These are phyloP conservation scores for Gaultheria prostrata DNA, from an alignment of 148 eudicot genomes.

Conservation along the genomic window DNA sequence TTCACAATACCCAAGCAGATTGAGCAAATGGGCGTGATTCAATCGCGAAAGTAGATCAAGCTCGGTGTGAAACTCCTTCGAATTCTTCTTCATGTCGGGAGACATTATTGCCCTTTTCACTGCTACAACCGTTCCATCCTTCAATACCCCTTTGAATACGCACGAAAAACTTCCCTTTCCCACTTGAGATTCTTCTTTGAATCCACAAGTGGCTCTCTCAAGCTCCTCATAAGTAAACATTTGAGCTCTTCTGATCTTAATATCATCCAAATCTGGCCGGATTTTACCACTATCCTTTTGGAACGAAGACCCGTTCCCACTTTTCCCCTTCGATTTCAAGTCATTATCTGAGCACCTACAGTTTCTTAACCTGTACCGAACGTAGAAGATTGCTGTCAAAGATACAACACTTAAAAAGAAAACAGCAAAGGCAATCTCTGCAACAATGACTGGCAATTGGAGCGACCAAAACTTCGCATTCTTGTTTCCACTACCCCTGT, in stretches of 20 bases:
- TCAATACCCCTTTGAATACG: slow-evolving; percentile 79
- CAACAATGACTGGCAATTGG: slow-evolving; percentile 62
- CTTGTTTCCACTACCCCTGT: slow-evolving; percentile 24
- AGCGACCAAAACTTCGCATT: slow-evolving; percentile 62
- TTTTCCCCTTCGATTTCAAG: slow-evolving; percentile 31
- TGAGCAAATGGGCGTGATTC: slow-evolving; percentile 89
- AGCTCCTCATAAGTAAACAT: slow-evolving; percentile 75
- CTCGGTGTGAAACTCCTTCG: slow-evolving; percentile 84
- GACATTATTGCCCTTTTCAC: slow-evolving; percentile 85
- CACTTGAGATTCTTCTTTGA: slow-evolving; percentile 75
- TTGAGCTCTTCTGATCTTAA: slow-evolving; percentile 66
- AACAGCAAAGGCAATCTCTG: slow-evolving; percentile 67
- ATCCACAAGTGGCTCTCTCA: slow-evolving; percentile 68
- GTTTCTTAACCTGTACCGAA: slow-evolving; percentile 66
- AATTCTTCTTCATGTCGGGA: slow-evolving; percentile 71
- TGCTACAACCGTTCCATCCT: slow-evolving; percentile 75
- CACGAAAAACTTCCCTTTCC: slow-evolving; percentile 97
- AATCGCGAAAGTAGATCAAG: slow-evolving; percentile 77
- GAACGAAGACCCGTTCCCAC: slow-evolving; percentile 30
- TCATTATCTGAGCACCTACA: slow-evolving; percentile 54
- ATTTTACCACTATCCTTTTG: slow-evolving; percentile 44
- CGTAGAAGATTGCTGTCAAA: slow-evolving; percentile 51
- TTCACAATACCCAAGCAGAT: slow-evolving; percentile 89
- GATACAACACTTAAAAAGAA: slow-evolving; percentile 53
- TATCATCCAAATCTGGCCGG: slow-evolving; percentile 63